These are phyloP conservation scores for Amesomyces nigricolor DNA, from an alignment of 2,329 filamentous ascomycete genomes.

Conservation along the genomic window DNA sequence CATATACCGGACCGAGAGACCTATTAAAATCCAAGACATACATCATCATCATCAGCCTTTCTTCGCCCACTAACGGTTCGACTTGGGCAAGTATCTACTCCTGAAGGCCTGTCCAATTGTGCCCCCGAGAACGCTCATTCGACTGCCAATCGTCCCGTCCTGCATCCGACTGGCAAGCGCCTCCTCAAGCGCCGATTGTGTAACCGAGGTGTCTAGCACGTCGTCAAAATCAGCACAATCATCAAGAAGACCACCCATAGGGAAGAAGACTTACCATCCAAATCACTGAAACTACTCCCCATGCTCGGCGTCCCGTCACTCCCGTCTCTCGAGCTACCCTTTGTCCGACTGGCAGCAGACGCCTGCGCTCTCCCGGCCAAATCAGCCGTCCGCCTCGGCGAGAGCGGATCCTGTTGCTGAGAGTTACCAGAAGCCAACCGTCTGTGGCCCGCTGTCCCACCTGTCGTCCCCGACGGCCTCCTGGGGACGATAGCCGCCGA, in stretches of 20 bases:
- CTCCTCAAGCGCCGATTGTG: slow-evolving; percentile 74
- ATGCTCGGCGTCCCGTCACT: slow-evolving; percentile 74
- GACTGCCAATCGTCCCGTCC: slow-evolving; percentile 51
- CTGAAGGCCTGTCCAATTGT: slow-evolving; percentile 61
- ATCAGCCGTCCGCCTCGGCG: slow-evolving; percentile 55
- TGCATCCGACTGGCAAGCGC: slow-evolving; percentile 68
- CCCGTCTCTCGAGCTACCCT: slow-evolving; percentile 52
- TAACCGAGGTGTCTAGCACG: slow-evolving; percentile 66
- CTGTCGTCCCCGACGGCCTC: slow-evolving; percentile 26
- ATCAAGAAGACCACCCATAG: background rate
- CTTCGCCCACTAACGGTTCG: slow-evolving; percentile 15
- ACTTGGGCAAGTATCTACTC: slow-evolving; percentile 49
- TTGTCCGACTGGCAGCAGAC: slow-evolving; percentile 38
- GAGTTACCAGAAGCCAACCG: slow-evolving; percentile 23
- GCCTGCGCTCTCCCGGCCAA: slow-evolving; percentile 46
- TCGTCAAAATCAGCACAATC: slow-evolving; percentile 9
- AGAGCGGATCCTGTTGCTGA: slow-evolving; percentile 43
- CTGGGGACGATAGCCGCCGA: slow-evolving; percentile 40
- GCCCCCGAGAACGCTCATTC: slow-evolving; percentile 64
- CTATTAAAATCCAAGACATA: background rate
- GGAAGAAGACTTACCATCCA: slow-evolving; percentile 55
- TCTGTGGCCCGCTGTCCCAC: slow-evolving; percentile 3
- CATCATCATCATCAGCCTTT: background rate
- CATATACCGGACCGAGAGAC: no score
- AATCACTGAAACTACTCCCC: slow-evolving; percentile 80